These are phyloP conservation scores for Claviceps sp. DNA, from an alignment of 2,329 filamentous ascomycete genomes.

Conservation along the genomic window DNA sequence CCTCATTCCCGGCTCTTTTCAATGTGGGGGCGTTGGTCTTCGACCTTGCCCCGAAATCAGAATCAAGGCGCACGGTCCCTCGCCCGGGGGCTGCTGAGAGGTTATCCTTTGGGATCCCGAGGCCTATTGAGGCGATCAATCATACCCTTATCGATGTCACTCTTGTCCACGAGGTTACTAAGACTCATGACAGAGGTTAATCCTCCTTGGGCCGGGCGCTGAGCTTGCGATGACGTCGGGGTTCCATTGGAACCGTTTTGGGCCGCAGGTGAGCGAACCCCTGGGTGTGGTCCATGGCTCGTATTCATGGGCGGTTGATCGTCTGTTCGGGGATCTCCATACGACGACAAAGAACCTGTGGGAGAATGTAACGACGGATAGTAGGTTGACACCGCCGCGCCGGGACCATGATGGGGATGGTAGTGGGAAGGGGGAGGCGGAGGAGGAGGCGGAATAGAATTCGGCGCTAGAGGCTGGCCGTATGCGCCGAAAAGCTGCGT, in stretches of 20 bases:
- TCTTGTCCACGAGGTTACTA: slow-evolving; percentile 36
- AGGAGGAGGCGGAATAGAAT: slow-evolving; percentile 12
- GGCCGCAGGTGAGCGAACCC: slow-evolving; percentile 23
- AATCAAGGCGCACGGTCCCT: neutral
- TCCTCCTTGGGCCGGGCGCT: slow-evolving; percentile 10
- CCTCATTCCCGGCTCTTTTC: too few relatives aligned
- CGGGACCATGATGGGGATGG: slow-evolving; percentile 9
- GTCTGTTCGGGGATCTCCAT: slow-evolving; percentile 20
- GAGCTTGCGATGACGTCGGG: slow-evolving; percentile 19
- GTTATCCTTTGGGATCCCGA: slow-evolving; percentile 8
- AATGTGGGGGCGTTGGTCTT: neutral
- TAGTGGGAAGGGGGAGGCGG: neutral
- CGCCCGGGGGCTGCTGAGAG: neutral
- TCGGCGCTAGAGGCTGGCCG: slow-evolving; percentile 37
- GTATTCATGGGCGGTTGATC: slow-evolving; percentile 11
- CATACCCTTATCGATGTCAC: slow-evolving; percentile 43
- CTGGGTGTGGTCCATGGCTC: slow-evolving; percentile 18
- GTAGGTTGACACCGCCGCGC: slow-evolving; percentile 22
- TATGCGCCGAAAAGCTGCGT: slow-evolving; percentile 44
- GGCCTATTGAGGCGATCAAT: slow-evolving; percentile 35
- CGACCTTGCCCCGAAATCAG: neutral
- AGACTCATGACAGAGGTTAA: slow-evolving; percentile 37
- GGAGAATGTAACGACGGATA: slow-evolving; percentile 32
- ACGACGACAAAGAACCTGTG: slow-evolving; percentile 28
- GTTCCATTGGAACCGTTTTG: slow-evolving; percentile 23